These are phyloP conservation scores for Metschnikowia bowlesiae DNA, from an alignment of 805 yeast genomes.

Conservation along the genomic window DNA sequence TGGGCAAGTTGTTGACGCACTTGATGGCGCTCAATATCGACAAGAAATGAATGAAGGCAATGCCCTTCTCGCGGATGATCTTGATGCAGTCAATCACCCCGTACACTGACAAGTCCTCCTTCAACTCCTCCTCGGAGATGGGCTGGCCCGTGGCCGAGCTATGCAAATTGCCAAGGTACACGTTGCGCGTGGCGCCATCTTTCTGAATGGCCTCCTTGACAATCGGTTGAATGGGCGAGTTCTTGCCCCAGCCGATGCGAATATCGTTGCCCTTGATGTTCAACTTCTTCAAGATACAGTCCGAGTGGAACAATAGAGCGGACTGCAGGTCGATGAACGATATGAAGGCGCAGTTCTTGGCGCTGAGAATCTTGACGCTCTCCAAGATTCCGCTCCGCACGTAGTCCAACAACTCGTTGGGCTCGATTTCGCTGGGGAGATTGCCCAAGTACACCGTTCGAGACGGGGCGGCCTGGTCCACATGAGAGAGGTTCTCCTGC, in stretches of 20 bases:
- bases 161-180: constrained; percentile 77
- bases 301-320: constrained; percentile 89
- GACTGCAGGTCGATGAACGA: constrained; percentile 86
- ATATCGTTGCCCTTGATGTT: constrained; percentile 77
- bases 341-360: constrained; percentile 84
- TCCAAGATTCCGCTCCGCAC: constrained; percentile 90
- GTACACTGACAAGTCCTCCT: constrained; percentile 61
- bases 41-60: constrained; percentile 87
- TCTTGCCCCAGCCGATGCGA: constrained; percentile 91
- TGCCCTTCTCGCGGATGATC: constrained; percentile 72
- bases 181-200: constrained; percentile 91
- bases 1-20: constrained; percentile 73
- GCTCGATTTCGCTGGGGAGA: constrained; percentile 74
- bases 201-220: constrained; percentile 73
- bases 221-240: constrained; percentile 66
- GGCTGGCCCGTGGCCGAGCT: constrained; percentile 46
- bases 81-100: constrained; percentile 87
- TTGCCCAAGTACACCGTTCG: constrained; percentile 90
- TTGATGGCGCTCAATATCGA: constrained; percentile 82
- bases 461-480: constrained; percentile 47
- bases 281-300: constrained; percentile 80
- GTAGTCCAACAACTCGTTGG: constrained; percentile 80
- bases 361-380: constrained; percentile 69
- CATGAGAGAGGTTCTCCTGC: not conserved
- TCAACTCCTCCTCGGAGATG: constrained; percentile 60